Conservation (phyloP, 352 stramenopile genomes). For the Globisporangium viniferum region DNA sequence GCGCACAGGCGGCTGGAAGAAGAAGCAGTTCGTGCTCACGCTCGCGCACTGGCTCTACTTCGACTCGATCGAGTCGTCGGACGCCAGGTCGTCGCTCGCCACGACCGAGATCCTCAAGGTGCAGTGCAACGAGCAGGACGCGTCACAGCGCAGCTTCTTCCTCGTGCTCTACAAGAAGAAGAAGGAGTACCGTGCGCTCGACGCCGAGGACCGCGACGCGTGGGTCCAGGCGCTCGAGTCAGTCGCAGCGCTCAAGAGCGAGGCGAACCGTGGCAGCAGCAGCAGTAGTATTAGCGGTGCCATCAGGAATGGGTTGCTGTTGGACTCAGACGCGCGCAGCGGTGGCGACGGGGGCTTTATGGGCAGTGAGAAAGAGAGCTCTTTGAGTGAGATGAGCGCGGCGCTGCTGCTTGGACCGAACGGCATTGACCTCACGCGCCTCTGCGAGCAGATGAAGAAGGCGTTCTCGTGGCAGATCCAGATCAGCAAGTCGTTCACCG, state of each 20-base stretch:
- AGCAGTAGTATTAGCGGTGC: not conserved
- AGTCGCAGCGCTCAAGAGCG: constrained; percentile 51
- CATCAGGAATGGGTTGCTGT: not conserved
- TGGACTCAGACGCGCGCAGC: not conserved
- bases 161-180: constrained; percentile 74
- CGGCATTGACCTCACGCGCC: constrained; percentile 46
- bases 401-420: constrained; percentile 26
- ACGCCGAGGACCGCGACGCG: constrained; percentile 53
- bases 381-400: constrained; percentile 1
- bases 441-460: constrained; percentile 78
- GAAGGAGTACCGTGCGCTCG: constrained; percentile 69
- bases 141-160: constrained; percentile 42
- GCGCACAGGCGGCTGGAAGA: constrained; percentile 76
- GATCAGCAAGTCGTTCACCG: constrained; percentile 76
- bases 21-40: constrained; percentile 76
- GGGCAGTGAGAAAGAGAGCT: constrained; percentile 9
- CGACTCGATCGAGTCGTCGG: constrained; percentile 45
- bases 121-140: constrained; percentile 35
- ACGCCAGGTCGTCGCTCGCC: constrained; percentile 38
- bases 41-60: constrained; percentile 65
- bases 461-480: constrained; percentile 64
- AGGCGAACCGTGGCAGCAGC: not conserved
- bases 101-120: constrained; percentile 71
- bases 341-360: not conserved
- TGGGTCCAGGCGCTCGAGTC: constrained; percentile 66